Percentiles rank a stretch among this genome's conserved stretches.
phyloP scores from a whole-genome alignment of 176 grass and related monocot species.

The Alopecurus myosuroides region DNA sequence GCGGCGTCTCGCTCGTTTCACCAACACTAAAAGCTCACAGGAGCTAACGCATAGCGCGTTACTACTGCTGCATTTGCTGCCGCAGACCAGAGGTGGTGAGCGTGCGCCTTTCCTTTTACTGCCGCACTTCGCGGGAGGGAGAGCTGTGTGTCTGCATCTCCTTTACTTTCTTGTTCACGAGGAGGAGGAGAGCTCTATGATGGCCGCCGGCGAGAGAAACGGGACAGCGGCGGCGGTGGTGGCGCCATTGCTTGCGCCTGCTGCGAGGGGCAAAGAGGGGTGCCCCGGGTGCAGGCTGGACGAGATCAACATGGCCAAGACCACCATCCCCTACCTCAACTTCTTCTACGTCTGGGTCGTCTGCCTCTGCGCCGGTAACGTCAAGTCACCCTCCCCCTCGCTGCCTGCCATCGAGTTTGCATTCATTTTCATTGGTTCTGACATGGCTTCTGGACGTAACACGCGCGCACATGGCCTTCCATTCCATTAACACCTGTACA shows the following conservation, averaged over 20 bases:
- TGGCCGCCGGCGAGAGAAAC: conserved; percentile 7
- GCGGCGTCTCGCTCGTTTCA: too few species aligned
- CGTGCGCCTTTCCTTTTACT: background rate
- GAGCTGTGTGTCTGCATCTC: background rate
- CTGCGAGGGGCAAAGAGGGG: background rate
- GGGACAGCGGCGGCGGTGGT: background rate
- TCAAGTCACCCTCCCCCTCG: background rate
- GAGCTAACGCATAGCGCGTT: too few species aligned
- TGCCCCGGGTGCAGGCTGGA: conserved; percentile 50
- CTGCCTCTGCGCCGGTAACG: conserved; percentile 45
- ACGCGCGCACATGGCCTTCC: background rate
- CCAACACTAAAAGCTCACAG: too few species aligned
- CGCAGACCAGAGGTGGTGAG: background rate
- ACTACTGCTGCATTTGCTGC: background rate
- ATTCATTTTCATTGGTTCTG: background rate
- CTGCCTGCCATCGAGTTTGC: background rate
- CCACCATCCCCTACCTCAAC: conserved; percentile 48
- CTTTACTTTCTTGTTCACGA: background rate
- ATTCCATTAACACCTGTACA: background rate
- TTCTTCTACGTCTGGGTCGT: conserved; percentile 75
- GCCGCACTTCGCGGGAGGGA: background rate
- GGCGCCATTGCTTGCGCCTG: conserved; percentile 27
- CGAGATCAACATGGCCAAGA: conserved; percentile 7
- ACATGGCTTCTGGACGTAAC: background rate
- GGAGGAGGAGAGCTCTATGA: background rate